Evolutionary conservation across 495 filamentous ascomycete genomes (phyloP).

Genomic region (Lindgomyces ingoldianus): DNA sequence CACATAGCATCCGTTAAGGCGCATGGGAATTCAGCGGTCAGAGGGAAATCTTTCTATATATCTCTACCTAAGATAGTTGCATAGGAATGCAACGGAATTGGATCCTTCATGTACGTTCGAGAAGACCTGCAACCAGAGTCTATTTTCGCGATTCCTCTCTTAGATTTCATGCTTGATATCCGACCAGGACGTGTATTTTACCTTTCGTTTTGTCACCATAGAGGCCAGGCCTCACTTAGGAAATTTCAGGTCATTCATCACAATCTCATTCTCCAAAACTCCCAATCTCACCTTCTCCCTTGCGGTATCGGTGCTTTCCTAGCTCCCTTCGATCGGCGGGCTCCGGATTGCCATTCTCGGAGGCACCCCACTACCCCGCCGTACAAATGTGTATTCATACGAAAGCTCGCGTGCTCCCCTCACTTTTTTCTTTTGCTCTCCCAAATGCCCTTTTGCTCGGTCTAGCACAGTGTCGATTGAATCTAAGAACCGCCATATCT

Average conservation of each 20-base stretch:
- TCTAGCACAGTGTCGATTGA: no score
- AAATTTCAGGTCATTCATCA: neutral
- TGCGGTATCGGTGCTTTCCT: constrained; percentile 19
- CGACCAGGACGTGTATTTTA: neutral
- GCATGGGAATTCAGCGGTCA: neutral
- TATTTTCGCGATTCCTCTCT: neutral
- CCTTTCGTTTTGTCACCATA: no score
- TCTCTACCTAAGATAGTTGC: neutral
- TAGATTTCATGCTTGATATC: neutral
- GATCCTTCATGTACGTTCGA: neutral
- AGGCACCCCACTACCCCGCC: constrained; percentile 21
- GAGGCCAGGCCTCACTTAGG: neutral
- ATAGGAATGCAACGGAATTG: neutral
- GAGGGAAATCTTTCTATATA: neutral
- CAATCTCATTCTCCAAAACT: no score
- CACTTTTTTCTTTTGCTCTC: neutral
- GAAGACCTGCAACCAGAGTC: no score
- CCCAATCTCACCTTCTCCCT: no score
- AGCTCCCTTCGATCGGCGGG: constrained; percentile 3
- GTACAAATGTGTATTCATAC: neutral
- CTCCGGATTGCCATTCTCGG: constrained; percentile 13
- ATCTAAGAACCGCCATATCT: neutral
- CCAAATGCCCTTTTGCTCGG: neutral
- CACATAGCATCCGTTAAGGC: neutral
- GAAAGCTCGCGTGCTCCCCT: neutral